phyloP scores from a whole-genome alignment of 305 asterid species.

The Andrographis paniculata region DNA sequence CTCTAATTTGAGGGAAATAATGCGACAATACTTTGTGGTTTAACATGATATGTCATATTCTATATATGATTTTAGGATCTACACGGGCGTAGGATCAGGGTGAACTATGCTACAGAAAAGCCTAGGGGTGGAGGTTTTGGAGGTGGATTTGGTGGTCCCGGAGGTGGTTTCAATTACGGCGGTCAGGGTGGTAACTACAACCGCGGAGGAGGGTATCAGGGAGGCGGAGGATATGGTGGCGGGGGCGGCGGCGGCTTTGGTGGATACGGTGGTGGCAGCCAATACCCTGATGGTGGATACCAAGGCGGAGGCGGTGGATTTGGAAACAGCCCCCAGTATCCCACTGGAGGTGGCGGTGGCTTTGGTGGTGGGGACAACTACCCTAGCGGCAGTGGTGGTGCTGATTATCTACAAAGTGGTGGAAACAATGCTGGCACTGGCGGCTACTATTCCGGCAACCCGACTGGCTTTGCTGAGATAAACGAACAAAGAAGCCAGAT shows the following conservation, averaged over 20 bases:
- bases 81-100: slow-evolving; percentile 72
- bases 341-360: not conserved
- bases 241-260: slow-evolving; percentile 24
- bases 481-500: not conserved
- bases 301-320: slow-evolving; percentile 11
- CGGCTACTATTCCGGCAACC: slow-evolving; percentile 8
- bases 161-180: slow-evolving; percentile 28
- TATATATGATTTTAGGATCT: slow-evolving; percentile 79
- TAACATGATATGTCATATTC: too few relatives aligned
- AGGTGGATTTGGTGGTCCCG: slow-evolving; percentile 30
- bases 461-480: not conserved
- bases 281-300: slow-evolving; percentile 10
- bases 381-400: not conserved
- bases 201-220: slow-evolving; percentile 32
- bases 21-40: too few relatives aligned
- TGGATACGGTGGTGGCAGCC: slow-evolving; percentile 17
- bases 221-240: slow-evolving; percentile 24
- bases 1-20: too few relatives aligned
- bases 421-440: slow-evolving; percentile 6
- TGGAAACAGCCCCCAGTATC: slow-evolving; percentile 10
- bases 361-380: not conserved
- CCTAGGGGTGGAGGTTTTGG: slow-evolving; percentile 46
- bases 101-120: slow-evolving; percentile 70
- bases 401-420: slow-evolving; percentile 10
- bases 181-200: slow-evolving; percentile 30